A percentile compares a stretch with the other conserved stretches of the same genome.
Conservation (phyloP, 306 rosid genomes). For the Rosa rugosa region DNA sequence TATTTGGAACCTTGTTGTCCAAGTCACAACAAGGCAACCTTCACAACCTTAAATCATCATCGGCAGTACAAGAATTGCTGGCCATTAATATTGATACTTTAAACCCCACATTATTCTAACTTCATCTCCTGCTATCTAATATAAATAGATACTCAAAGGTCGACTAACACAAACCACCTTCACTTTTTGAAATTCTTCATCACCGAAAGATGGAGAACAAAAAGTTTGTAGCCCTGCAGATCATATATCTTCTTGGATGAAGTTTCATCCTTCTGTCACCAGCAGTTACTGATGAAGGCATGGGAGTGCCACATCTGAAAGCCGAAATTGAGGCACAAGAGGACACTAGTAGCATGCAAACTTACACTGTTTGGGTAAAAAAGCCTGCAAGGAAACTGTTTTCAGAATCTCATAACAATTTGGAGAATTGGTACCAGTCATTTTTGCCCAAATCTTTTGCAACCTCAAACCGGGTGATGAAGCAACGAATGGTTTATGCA, state of each 20-base stretch:
- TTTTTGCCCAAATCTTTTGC: slow-evolving; percentile 43
- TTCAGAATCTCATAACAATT: slow-evolving; percentile 24
- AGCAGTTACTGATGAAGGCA: slow-evolving; percentile 5
- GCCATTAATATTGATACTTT: background rate
- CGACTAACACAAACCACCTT: background rate
- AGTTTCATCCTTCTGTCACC: slow-evolving; percentile 24
- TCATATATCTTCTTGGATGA: slow-evolving; percentile 26
- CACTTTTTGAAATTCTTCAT: background rate
- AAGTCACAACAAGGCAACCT: slow-evolving; percentile 2
- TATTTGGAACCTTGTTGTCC: slow-evolving; percentile 1
- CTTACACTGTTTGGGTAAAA: slow-evolving; percentile 47
- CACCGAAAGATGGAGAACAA: slow-evolving; percentile 27
- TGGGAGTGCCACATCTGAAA: background rate
- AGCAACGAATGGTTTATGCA: slow-evolving; percentile 37
- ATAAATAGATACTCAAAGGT: background rate
- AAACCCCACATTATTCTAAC: background rate
- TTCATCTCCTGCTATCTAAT: background rate
- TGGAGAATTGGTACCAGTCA: slow-evolving; percentile 53
- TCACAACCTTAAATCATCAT: background rate
- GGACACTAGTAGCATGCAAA: slow-evolving; percentile 23
- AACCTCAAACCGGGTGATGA: slow-evolving; percentile 20
- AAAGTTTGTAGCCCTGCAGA: background rate
- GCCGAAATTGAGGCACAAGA: background rate
- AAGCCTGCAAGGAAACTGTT: slow-evolving; percentile 32
- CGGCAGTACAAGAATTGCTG: background rate